Percentiles rank a stretch among this genome's conserved stretches.
Conservation (phyloP, 345 rosid species). For the Hibiscus tridactylites region DNA sequence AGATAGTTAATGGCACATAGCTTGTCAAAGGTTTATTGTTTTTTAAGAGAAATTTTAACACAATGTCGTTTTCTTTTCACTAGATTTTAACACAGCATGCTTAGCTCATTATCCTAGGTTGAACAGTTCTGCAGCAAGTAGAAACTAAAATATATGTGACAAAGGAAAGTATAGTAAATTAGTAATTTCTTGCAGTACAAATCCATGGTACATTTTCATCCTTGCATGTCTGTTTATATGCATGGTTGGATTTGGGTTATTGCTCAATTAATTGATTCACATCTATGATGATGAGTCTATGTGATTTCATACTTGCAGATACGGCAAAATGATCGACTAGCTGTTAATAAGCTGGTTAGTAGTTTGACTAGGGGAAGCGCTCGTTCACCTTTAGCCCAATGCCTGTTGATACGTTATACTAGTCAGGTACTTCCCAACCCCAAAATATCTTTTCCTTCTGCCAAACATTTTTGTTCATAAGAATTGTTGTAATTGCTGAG, state of each 20-base stretch:
- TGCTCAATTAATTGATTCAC: background rate
- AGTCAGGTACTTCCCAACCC: slow-evolving; percentile 53
- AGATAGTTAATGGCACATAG: background rate
- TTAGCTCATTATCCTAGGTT: background rate
- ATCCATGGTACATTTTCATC: background rate
- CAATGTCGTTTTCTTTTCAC: background rate
- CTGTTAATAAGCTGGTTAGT: slow-evolving; percentile 83
- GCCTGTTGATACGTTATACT: slow-evolving; percentile 84
- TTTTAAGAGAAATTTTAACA: background rate
- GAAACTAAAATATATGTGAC: background rate
- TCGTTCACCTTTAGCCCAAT: slow-evolving; percentile 94
- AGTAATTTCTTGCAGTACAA: background rate
- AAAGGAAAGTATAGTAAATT: background rate
- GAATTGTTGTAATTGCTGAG: slow-evolving; percentile 4
- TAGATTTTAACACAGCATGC: background rate
- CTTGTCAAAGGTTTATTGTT: background rate
- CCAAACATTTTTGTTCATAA: background rate
- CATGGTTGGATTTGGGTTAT: background rate
- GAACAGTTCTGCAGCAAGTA: background rate
- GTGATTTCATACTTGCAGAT: slow-evolving; percentile 43
- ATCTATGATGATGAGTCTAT: background rate
- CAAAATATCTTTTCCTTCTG: background rate
- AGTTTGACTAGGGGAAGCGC: slow-evolving; percentile 92
- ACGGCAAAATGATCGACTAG: slow-evolving; percentile 85
- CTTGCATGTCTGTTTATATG: background rate